Base-by-base conservation (phyloP, 768 basidiomycete species). In the Rhizopogon rudus region DNA sequence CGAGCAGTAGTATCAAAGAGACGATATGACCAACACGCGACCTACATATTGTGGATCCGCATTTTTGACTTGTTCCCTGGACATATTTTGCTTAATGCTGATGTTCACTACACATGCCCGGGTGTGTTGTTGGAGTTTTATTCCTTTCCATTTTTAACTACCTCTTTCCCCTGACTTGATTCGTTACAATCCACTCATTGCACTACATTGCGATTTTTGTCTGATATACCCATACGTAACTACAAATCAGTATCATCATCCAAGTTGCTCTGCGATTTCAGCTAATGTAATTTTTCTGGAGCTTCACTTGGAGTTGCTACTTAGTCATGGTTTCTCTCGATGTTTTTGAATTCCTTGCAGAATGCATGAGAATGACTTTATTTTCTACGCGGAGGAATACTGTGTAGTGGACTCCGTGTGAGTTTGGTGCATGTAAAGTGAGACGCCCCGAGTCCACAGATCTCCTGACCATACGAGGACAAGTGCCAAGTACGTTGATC, bases 1-100 rank as follows among this genome's bases (percentile, higher is more conserved):
- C 81, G 40, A 80, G 75, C 58, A 73, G 73, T 61, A 78, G 74
- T 61, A 60, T 76, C 55, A 80, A 81, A 63, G 80, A 76, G 59
- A 48, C 49, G 44, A 59, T 61, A 56, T 67, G 58, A 67, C 58
- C 62, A 6, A 56, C 57, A 52, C 40, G 40, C 45, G 57, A 31
- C 41, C 39, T 53, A 53, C 51, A 49, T 37, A 39, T 12, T 46
- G 25, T 17, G 45, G 52, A 49, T 48, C 3, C 56, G 53, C 56
- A 46, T 55, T 54, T 53, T 57, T 63, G 57, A 62, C 48, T 65
- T 37, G 48, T 49, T 61, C 45, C 56, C 56, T 52, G 50, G 55
- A 61, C 57, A 51, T 66, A 46, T 57, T 65, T 57, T 66, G 62
- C 54, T 52, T 54, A n/a, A 54, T 48, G 53, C 51, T 46, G 40